Base-by-base conservation (phyloP, 2,329 filamentous ascomycete genomes). In the Stagonosporopsis rhizophila region DNA sequence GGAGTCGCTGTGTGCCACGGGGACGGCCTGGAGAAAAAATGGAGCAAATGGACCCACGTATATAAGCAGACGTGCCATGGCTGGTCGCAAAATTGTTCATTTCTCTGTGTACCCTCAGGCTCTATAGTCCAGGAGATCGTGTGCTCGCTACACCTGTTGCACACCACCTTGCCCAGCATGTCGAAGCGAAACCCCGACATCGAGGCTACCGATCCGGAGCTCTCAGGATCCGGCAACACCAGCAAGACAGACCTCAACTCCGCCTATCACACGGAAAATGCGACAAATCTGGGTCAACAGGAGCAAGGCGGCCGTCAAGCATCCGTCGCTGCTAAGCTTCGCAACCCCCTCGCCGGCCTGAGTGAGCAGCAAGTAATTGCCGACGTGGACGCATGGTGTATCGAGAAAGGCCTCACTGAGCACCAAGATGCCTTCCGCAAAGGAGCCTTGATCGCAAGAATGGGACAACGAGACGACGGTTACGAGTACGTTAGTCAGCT, bases 271-370 rank as follows among this genome's bases (percentile, higher is more conserved):
- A 65, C 54, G 8, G 69, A 72, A 49, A 23, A 72, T 55, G 58
- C 61, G 14, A 54, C 49, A 28, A 44, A 45, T 23, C 39, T 28
- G 3, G 48, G 54, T 9, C 28, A 52, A 14, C 54, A 52, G n/a
- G 11, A 9, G 2, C 48, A 57, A 20, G 38, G 38, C 15, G 41
- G 32, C 12, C 39, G 28, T 34, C 39, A 55, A 52, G 46, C 59
- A 42, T 63, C 68, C 17, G 56, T 68, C 23, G 69, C 70, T 4
- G 65, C 65, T 2, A 66, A 65, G 14, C 78, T 85, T 51, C 77
- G 80, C 50, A 88, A 87, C 37, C 83, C 83, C 11, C 76, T 89
- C 3, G 80, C 77, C 2, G 82, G 80, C 0, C 78, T 88, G 7
- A 77, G 82, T 2, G 78, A 80, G 25, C 77, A 82, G 1, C 72